These are phyloP conservation scores for Podospora appendiculata DNA, from an alignment of 495 filamentous ascomycete genomes.

Conservation along the genomic window DNA sequence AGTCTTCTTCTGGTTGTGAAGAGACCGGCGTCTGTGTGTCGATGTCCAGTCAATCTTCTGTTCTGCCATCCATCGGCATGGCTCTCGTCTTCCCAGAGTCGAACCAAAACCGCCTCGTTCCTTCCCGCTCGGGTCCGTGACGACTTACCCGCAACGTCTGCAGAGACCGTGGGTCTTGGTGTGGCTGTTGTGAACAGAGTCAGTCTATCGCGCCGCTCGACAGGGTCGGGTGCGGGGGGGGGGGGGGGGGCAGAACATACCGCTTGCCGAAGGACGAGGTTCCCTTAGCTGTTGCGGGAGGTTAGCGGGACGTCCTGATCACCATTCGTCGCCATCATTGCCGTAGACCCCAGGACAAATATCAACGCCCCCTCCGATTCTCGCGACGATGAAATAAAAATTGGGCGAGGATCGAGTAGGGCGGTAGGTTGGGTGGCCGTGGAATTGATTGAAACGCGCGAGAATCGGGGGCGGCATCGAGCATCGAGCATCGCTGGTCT, in stretches of 20 bases:
- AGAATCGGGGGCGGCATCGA: neutral
- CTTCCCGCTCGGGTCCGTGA: slow-evolving; percentile 2
- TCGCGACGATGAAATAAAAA: too few relatives aligned
- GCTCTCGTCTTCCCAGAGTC: neutral
- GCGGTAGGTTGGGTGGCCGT: neutral
- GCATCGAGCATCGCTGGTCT: neutral
- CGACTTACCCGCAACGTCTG: slow-evolving; percentile 93
- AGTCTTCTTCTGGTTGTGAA: slow-evolving; percentile 99
- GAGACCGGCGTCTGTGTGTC: slow-evolving; percentile 69
- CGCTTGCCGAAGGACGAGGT: slow-evolving; percentile 96
- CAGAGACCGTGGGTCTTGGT: slow-evolving; percentile 99
- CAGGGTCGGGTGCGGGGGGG: neutral
- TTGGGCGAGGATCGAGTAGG: neutral
- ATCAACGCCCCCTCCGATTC: too few relatives aligned
- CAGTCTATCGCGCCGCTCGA: slow-evolving; percentile 3
- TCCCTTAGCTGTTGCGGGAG: slow-evolving; percentile 60
- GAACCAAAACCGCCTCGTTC: neutral
- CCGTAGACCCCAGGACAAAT: too few relatives aligned
- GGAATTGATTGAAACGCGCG: neutral
- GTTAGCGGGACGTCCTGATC: slow-evolving; percentile 18
- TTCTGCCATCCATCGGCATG: neutral
- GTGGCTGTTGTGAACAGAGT: slow-evolving; percentile 45
- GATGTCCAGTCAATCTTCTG: slow-evolving; percentile 15
- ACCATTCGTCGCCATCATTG: neutral
- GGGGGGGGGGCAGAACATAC: slow-evolving; percentile 13